These are phyloP conservation scores for Magnaporthiopsis poae DNA, from an alignment of 2,329 filamentous ascomycete genomes.

Conservation along the genomic window DNA sequence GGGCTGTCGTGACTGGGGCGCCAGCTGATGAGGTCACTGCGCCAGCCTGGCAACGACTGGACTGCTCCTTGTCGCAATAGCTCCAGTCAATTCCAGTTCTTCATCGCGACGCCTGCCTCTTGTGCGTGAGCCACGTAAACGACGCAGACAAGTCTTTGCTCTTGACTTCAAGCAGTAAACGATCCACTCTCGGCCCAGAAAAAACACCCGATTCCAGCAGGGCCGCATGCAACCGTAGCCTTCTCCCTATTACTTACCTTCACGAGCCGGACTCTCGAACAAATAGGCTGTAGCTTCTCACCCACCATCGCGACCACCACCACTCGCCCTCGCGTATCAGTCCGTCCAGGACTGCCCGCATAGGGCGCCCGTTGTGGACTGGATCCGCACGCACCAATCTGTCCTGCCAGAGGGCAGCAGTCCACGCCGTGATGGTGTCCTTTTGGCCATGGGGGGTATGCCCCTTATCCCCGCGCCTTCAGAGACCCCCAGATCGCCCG, in stretches of 20 bases:
- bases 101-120: neutral
- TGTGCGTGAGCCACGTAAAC: neutral
- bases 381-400: neutral
- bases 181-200: neutral
- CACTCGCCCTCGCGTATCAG: neutral
- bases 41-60: neutral
- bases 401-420: neutral
- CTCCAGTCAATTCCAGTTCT: neutral
- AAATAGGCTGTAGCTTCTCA: neutral
- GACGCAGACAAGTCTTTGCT: neutral
- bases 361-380: slow-evolving; percentile 3
- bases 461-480: slow-evolving; percentile 6
- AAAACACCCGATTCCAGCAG: neutral
- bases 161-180: neutral
- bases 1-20: neutral
- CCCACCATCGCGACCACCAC: neutral
- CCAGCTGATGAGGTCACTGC: neutral
- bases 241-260: neutral
- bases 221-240: neutral
- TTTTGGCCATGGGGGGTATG: slow-evolving; percentile 58
- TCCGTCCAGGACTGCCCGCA: slow-evolving; percentile 1
- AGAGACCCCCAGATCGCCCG: neutral
- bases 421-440: slow-evolving; percentile 18
- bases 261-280: neutral
- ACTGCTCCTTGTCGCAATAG: neutral